phyloP scores from a whole-genome alignment of 352 stramenopile genomes.

The Phytophthora ramorum region DNA sequence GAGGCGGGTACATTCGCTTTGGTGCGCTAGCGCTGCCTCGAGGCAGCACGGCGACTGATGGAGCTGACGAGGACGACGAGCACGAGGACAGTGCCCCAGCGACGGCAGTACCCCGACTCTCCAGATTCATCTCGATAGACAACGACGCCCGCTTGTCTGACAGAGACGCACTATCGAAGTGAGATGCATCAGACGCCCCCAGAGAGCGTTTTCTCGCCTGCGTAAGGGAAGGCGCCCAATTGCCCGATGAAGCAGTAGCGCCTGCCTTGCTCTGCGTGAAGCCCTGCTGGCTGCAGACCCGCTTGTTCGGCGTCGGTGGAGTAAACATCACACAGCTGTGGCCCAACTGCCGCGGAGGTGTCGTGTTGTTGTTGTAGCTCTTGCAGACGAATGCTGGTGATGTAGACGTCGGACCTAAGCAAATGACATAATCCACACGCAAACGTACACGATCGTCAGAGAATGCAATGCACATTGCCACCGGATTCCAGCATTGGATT shows the following conservation, averaged over 20 bases:
- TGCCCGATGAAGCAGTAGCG: slow-evolving; percentile 20
- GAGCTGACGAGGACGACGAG: slow-evolving; percentile 27
- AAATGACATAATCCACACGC: slow-evolving; percentile 21
- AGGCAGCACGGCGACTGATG: slow-evolving; percentile 12
- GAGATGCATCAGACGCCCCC: slow-evolving; percentile 22
- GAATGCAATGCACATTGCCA: slow-evolving; percentile 5
- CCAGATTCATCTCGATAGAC: slow-evolving; percentile 45
- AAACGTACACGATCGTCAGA: slow-evolving; percentile 22
- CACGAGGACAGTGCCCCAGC: slow-evolving; percentile 25
- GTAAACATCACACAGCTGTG: slow-evolving; percentile 38
- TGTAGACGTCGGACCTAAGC: slow-evolving; percentile 35
- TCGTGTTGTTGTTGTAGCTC: slow-evolving; percentile 35
- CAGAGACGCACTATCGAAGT: slow-evolving; percentile 33
- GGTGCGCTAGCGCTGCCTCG: slow-evolving; percentile 34
- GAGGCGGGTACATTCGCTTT: slow-evolving; percentile 58
- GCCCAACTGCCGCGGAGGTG: slow-evolving; percentile 6
- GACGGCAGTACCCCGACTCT: slow-evolving; percentile 24
- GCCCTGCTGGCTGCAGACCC: slow-evolving; percentile 44
- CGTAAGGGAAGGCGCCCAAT: slow-evolving; percentile 33
- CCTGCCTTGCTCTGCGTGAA: slow-evolving; percentile 38
- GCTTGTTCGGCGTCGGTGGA: slow-evolving; percentile 47
- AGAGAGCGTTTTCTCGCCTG: slow-evolving; percentile 41
- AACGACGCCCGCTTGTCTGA: slow-evolving; percentile 35
- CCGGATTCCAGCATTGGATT: slow-evolving; percentile 25
- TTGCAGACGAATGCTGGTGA: slow-evolving; percentile 29